phyloP scores from a whole-genome alignment of 129 eudicot genomes.

The Dittrichia graveolens region DNA sequence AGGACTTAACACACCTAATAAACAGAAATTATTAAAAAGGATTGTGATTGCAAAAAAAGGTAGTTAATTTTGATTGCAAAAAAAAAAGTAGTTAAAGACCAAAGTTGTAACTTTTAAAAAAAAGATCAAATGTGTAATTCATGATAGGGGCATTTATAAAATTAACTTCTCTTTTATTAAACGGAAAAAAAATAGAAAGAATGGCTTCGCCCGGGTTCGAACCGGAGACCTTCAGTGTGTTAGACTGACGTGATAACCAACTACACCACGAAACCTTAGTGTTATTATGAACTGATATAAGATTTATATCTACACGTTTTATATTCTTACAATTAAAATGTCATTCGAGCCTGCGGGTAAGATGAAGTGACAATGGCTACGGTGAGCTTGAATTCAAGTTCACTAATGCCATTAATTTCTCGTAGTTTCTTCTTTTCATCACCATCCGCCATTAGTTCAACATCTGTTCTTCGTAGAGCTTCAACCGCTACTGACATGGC shows the following conservation, averaged over 20 bases:
- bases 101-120: too few relatives aligned
- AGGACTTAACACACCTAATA: too few relatives aligned
- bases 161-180: too few relatives aligned
- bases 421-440: neutral
- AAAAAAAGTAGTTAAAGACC: too few relatives aligned
- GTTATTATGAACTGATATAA: fast-evolving
- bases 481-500: constrained; percentile 21
- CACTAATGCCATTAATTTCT: constrained; percentile 11
- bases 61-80: too few relatives aligned
- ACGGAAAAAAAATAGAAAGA: too few relatives aligned
- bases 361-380: constrained; percentile 21
- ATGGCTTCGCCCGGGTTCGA: constrained; percentile 78
- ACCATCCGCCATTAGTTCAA: neutral
- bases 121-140: too few relatives aligned
- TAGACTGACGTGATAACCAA: constrained; percentile 96
- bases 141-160: too few relatives aligned
- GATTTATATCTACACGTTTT: neutral
- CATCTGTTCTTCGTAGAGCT: constrained; percentile 10
- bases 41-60: too few relatives aligned
- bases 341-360: neutral
- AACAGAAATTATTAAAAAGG: too few relatives aligned
- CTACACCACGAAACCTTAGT: constrained; percentile 73
- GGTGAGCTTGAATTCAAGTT: constrained; percentile 7
- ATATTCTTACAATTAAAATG: neutral
- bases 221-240: constrained; percentile 94